phyloP scores from a whole-genome alignment of 306 rosid species.

The Purshia tridentata region DNA sequence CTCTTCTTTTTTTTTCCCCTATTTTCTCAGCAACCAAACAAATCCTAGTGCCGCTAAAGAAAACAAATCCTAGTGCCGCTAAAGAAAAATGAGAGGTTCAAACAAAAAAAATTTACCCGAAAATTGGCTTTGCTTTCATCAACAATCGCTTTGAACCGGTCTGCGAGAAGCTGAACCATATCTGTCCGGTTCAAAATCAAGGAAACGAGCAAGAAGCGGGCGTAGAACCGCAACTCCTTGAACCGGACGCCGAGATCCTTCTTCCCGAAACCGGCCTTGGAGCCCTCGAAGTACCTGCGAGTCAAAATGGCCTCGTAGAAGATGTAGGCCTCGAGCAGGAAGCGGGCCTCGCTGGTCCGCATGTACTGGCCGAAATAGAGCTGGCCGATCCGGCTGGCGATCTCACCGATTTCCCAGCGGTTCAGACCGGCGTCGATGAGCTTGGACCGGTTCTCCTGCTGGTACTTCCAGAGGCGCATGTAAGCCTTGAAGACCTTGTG shows the following conservation, averaged over 20 bases:
- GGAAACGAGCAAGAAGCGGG: conserved; percentile 82
- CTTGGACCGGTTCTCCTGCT: conserved; percentile 74
- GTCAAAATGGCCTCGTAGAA: conserved; percentile 93
- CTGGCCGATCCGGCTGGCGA: conserved; percentile 98
- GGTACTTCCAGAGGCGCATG: conserved; percentile 85
- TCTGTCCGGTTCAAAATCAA: conserved; percentile 75
- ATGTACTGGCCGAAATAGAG: conserved; percentile 92
- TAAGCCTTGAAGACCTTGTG: conserved; percentile 92
- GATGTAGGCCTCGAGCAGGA: conserved; percentile 80
- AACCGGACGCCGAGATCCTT: conserved; percentile 83
- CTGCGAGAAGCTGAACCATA: conserved; percentile 62
- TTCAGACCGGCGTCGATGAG: conserved; percentile 74
- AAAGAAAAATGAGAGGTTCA: not conserved
- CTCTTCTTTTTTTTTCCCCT: too few species aligned
- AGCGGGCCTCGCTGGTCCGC: conserved; percentile 86
- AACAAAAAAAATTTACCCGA: conserved; percentile 51
- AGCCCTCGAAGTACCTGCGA: conserved; percentile 78
- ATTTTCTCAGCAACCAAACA: conserved; percentile 6
- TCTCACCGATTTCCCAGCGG: conserved; percentile 99
- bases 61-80: not conserved
- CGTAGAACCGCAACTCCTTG: conserved; percentile 90
- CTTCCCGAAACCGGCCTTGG: conserved; percentile 36
- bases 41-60: not conserved
- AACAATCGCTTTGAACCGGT: conserved; percentile 68
- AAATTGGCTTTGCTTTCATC: conserved; percentile 73